These are phyloP conservation scores for Seiridium cupressi DNA, from an alignment of 2,329 filamentous ascomycete genomes.

Conservation along the genomic window DNA sequence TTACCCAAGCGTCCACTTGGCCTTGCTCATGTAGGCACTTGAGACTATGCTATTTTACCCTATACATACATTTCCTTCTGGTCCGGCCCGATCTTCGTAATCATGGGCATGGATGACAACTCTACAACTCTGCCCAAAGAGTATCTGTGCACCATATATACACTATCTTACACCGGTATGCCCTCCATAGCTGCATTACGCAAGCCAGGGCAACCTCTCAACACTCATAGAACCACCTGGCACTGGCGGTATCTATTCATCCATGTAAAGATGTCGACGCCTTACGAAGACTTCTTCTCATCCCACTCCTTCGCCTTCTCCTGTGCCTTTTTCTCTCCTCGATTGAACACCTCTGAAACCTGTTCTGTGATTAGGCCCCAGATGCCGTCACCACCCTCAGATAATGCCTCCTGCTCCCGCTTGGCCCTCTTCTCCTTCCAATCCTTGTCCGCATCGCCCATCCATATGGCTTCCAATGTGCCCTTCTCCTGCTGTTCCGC, in stretches of 20 bases:
- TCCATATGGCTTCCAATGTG: slow-evolving; percentile 51
- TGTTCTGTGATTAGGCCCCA: slow-evolving; percentile 56
- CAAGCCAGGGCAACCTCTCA: too few species aligned
- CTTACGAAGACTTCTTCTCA: neutral
- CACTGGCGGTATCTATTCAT: neutral
- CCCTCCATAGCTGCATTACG: too few species aligned
- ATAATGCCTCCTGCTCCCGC: slow-evolving; percentile 51
- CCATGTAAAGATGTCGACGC: neutral
- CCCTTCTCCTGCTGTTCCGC: slow-evolving; percentile 15
- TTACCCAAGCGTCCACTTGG: neutral
- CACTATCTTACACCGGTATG: too few species aligned
- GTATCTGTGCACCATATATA: too few species aligned
- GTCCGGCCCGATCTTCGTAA: neutral
- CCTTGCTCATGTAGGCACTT: neutral
- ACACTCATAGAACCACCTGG: neutral
- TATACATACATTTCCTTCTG: neutral
- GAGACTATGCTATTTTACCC: neutral
- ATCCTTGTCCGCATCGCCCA: slow-evolving; percentile 53
- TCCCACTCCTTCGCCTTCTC: slow-evolving; percentile 19
- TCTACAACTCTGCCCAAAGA: too few species aligned
- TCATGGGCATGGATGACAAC: neutral
- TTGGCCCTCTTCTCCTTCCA: slow-evolving; percentile 52
- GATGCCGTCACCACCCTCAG: slow-evolving; percentile 52
- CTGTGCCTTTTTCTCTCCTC: slow-evolving; percentile 22
- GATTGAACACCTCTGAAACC: slow-evolving; percentile 49